Evolutionary conservation across 2,329 filamentous ascomycete species (phyloP).

Genomic region (Alternaria dauci): DNA sequence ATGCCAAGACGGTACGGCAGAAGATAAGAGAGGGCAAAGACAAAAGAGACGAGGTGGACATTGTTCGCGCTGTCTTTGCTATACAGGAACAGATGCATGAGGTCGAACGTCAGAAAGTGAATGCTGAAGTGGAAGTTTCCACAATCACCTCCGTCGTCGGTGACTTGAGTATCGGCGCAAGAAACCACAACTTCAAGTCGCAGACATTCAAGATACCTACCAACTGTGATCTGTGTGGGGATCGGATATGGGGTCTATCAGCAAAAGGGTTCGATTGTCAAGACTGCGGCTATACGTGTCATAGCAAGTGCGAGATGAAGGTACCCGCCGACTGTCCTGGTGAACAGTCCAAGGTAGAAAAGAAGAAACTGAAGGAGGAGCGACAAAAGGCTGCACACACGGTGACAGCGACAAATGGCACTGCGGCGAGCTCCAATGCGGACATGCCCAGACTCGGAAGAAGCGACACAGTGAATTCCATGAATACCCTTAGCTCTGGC

Average conservation of each 20-base stretch:
- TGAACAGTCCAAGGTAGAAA: constrained; percentile 91
- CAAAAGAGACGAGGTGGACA: constrained; percentile 85
- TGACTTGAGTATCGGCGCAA: constrained; percentile 89
- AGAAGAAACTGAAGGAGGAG: constrained; percentile 89
- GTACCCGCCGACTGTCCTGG: constrained; percentile 95
- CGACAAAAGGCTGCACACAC: constrained; percentile 80
- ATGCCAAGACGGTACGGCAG: constrained; percentile 75
- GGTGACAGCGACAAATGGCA: constrained; percentile 54
- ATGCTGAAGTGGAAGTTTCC: constrained; percentile 89
- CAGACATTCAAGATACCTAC: constrained; percentile 99
- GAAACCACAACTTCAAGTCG: constrained; percentile 97
- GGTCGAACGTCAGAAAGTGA: constrained; percentile 81
- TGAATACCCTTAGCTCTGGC: constrained; percentile 77
- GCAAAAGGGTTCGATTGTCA: constrained; percentile 96
- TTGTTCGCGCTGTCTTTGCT: constrained; percentile 82
- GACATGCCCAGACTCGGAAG: constrained; percentile 75
- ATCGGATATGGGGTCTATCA: constrained; percentile 95
- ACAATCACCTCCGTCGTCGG: constrained; percentile 92
- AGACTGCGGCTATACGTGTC: constrained; percentile 97
- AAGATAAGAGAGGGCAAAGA: constrained; percentile 83
- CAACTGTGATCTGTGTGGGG: constrained; percentile 95
- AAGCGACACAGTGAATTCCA: constrained; percentile 87
- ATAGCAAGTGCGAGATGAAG: constrained; percentile 99
- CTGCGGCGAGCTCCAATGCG: constrained; percentile 60
- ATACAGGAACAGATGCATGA: constrained; percentile 87